Conservation (phyloP, 495 filamentous ascomycete species). For the Aspergillus sclerotioniger region DNA sequence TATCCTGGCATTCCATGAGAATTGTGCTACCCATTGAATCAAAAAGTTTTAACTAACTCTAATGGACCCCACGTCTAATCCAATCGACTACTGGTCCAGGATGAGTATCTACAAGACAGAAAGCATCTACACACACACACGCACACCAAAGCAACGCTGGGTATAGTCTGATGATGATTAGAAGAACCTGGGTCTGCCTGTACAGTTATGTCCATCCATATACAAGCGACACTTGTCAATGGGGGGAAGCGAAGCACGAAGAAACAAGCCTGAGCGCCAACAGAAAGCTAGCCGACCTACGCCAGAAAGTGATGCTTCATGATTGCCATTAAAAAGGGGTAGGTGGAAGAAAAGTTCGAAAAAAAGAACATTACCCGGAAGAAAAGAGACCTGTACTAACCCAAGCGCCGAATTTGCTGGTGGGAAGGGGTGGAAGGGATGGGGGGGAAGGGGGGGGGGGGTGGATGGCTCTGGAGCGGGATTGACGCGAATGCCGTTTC, state of each 20-base stretch:
- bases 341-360: conserved; percentile 11
- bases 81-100: no score
- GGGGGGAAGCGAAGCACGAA: neutral
- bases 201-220: conserved; percentile 1
- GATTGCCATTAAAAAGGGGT: conserved; percentile 1
- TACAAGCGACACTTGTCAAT: neutral
- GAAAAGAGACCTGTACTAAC: neutral
- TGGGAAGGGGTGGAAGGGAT: neutral
- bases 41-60: no score
- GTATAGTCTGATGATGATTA: neutral
- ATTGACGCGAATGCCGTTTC: no score
- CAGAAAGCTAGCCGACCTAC: conserved; percentile 5
- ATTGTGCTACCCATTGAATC: no score
- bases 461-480: neutral
- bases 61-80: no score
- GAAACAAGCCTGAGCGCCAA: neutral
- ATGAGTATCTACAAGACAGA: no score
- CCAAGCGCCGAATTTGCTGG: neutral
- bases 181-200: neutral
- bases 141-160: neutral
- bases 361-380: neutral
- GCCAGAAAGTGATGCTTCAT: conserved; percentile 19
- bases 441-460: neutral
- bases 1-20: no score
- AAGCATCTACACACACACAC: no score